Base-by-base conservation (phyloP, 2,329 filamentous ascomycete genomes). In the Pseudogymnoascus sp. region DNA sequence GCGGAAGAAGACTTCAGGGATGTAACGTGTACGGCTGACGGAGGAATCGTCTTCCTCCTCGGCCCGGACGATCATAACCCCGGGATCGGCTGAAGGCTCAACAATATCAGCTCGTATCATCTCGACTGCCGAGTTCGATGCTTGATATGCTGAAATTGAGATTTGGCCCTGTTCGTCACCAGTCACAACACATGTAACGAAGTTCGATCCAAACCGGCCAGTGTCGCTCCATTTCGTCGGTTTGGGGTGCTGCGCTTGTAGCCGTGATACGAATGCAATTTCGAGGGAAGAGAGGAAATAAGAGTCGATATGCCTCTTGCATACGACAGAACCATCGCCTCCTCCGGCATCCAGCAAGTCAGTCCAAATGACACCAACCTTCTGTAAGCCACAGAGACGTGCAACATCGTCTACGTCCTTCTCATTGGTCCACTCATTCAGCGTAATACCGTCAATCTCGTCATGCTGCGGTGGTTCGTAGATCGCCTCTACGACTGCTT, bases 151-250 rank as follows among this genome's bases (percentile, higher is more conserved):
- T 3, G 91, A 90, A 65, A 99, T 90, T 16, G 88, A 83, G 68
- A 99, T 97, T 66, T 92, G 87, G 62, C 93, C 91, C 59, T 90
- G 81, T 66, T 95, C 90, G 70, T 97, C 93, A 55, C 93, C 93
- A n/a, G 91, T 93, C 65, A 99, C 83, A 45, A 99, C 87, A 75
- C 95, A 99, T 0, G 95, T 97, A 58, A 99, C 93, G 74, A 97
- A 97, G 72, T 96, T 95, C 59, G 93, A 97, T 16, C 95, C 95
- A 71, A 97, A 99, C 62, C 84, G 84, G 52, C 93, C 95, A 2
- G 90, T 96, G 71, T 97, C 93, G 73, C 93, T 96, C 93, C 95
- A 99, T 75, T 97, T 97, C 7, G 91, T 95, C 16, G 91, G 81
- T 70, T 96, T 93, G 0, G 93, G 93, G 69, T 96, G 85, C 71